Base-by-base conservation (phyloP, 768 basidiomycete species). In the Hortiboletus campestris region DNA sequence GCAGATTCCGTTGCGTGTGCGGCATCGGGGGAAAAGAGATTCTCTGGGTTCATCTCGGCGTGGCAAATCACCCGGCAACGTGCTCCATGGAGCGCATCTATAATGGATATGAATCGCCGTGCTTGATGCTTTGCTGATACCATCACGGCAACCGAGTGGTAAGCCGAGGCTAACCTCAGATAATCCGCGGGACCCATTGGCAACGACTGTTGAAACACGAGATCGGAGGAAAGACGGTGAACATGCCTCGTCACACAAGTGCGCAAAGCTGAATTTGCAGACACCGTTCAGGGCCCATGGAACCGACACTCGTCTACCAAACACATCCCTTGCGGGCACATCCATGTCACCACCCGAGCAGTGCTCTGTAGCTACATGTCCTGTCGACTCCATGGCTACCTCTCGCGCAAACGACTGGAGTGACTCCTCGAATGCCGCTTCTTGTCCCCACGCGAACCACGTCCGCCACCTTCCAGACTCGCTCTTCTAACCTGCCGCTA, bases 81-180 rank as follows among this genome's bases (percentile, higher is more conserved):
- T 2, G 73, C 74, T 72, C 79, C 73, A 71, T 83, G 84, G 1
- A 84, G 32, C 10, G 32, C 32, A 34, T 20, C 84, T 25, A 85
- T 77, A 45, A 84, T 75, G 16, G 80, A 84, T 56, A 84, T 85
- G 63, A 84, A 78, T 4, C 83, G 73, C 12, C 84, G 69, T 2
- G 82, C 83, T 64, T 84, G 80, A 65, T 85, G 80, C 72, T 84
- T 85, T 32, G 75, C 71, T 7, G 78, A 75, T 7, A 84, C 66
- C 35, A 78, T 75, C 40, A 84, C 73, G 53, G 77, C 72, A 52
- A 83, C 65, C n/a, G 78, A 80, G 54, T 76, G 46, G 8, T 34
- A 34, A 9, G 46, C 7, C 31, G 31, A 11, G 31, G 31, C 31
- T 12, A 11, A 9, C 9, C 28, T 31, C 45, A 32, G 12, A 22